Evolutionary conservation across 2,329 filamentous ascomycete genomes (phyloP), one percentile per base, ranked within the genome.

Genomic region (Fusarium decemcellulare): DNA sequence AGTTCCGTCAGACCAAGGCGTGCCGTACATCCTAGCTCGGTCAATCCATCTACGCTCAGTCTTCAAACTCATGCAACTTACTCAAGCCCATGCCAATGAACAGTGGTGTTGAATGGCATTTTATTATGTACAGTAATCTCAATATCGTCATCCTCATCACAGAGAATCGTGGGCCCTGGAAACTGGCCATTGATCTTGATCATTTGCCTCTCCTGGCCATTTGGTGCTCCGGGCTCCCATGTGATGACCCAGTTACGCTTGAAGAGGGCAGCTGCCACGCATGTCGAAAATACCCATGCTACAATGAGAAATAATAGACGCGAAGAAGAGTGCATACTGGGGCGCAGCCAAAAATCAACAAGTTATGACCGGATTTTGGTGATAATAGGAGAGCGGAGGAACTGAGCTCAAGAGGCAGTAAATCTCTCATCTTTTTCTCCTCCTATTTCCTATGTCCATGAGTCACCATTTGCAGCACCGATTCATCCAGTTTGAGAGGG

Each of bases 101-200:
- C 56, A 14, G 47, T 59, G 30, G 40, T 59, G 8, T 59, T 59
- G 23, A 59, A 59, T 0, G 56, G 56, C 56, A 59, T 59, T 23
- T 23, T 46, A 8, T 59, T 59, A 12, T 59, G 47, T 8, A 59
- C 47, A 6, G 32, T 52, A 15, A 59, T 40, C 8, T 53, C 37
- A 5, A 53, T 52, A 32, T 59, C 47, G 23, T 59, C 56, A 18
- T 59, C 56, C 39, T 59, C 56, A 12, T 59, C 47, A n/a, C 47
- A 59, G 6, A 59, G 10, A 46, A 59, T 36, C 6, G 30, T 23
- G 8, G 56, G 56, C 14, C 47, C 56, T 6, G 56, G 56, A 15
- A 59, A 59, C 36, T 59, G 56, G 12, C 40, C 30, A 46, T 59
- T 59, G 18, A 59, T 59, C 23, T 59, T 59, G 39, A 59, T 59